phyloP scores from a whole-genome alignment of 2,329 filamentous ascomycete genomes.

The Chaetoscypha palmicola region DNA sequence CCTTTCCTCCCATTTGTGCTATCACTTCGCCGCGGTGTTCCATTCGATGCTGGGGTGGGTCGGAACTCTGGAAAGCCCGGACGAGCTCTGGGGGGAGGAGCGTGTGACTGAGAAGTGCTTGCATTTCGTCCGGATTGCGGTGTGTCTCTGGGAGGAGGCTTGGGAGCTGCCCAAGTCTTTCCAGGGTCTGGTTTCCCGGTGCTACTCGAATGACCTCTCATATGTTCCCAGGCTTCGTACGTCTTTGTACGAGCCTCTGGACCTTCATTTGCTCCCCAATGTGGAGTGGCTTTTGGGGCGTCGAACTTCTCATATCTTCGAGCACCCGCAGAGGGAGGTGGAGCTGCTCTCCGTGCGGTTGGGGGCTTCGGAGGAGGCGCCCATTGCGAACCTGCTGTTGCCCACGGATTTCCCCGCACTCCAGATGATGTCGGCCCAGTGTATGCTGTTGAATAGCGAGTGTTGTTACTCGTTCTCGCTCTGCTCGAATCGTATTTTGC shows the following conservation, averaged over 20 bases:
- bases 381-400: constrained; percentile 26
- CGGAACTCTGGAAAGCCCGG: constrained; percentile 21
- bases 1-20: constrained; percentile 25
- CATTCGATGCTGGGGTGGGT: constrained; percentile 8
- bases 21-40: constrained; percentile 17
- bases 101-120: constrained; percentile 17
- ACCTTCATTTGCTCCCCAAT: constrained; percentile 26
- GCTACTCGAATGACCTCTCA: constrained; percentile 17
- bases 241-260: constrained; percentile 26
- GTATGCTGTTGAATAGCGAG: constrained; percentile 14
- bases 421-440: constrained; percentile 16
- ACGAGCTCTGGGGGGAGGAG: constrained; percentile 14
- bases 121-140: constrained; percentile 22
- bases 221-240: constrained; percentile 30
- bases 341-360: constrained; percentile 18
- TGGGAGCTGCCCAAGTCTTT: constrained; percentile 15
- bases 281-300: constrained; percentile 23
- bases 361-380: constrained; percentile 28
- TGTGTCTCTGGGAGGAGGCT: constrained; percentile 21
- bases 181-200: constrained; percentile 10
- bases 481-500: constrained; percentile 30
- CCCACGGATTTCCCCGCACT: constrained; percentile 30
- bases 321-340: constrained; percentile 28
- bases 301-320: constrained; percentile 28
- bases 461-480: constrained; percentile 6